These are phyloP conservation scores for Linnemannia hyalina DNA, from an alignment of 192 early-diverging fungal species.

Conservation along the genomic window DNA sequence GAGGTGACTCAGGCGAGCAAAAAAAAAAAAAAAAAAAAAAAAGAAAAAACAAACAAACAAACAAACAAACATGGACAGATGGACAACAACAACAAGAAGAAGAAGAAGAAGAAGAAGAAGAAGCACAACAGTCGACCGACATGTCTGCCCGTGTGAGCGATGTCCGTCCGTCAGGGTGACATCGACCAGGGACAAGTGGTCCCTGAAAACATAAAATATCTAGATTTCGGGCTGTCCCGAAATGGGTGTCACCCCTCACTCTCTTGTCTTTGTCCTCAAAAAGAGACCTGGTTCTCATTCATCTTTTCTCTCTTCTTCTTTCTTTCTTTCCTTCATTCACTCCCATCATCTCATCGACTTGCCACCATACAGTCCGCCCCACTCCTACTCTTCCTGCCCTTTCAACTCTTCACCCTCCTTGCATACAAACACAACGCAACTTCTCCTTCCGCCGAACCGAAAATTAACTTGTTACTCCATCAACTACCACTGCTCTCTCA, in stretches of 20 bases:
- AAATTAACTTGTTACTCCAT: no score
- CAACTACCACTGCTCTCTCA: neutral
- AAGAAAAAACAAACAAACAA: neutral
- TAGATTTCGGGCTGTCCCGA: neutral
- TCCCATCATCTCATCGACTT: neutral
- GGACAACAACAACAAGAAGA: neutral
- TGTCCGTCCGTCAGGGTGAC: neutral
- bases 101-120: neutral
- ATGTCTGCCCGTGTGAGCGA: neutral
- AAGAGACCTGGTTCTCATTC: neutral
- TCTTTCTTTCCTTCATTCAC: neutral
- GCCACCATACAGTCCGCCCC: neutral
- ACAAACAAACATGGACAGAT: neutral
- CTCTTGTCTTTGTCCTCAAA: neutral
- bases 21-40: neutral
- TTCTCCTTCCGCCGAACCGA: no score
- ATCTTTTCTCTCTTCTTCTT: neutral
- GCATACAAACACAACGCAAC: neutral
- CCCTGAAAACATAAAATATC: neutral
- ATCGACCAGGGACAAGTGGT: neutral
- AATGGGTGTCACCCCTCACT: neutral
- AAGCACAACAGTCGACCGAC: neutral
- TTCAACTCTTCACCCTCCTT: neutral
- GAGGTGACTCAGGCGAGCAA: constrained; percentile 43
- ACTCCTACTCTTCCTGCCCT: neutral